Base-by-base conservation (phyloP, 75 land plant genomes). In the Sequoia sempervirens region DNA sequence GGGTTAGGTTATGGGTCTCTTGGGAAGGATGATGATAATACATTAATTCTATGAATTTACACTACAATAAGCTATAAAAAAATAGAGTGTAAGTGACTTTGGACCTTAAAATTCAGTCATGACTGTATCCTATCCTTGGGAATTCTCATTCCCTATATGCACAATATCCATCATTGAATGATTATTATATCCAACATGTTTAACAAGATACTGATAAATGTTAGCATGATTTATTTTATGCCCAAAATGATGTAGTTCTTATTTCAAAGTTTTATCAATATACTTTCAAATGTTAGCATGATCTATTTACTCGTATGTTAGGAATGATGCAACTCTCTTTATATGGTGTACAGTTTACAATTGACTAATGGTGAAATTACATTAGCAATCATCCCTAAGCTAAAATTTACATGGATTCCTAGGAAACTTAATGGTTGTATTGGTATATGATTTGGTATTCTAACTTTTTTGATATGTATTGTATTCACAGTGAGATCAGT, bases 401-500 rank as follows among this genome's bases (percentile, higher is more conserved):
- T 78, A 47, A n/a, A 78, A n/a, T 11, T 78, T n/a, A n/a, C 14
- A 45, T 78, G 50, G 47, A 3, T 43, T 41, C 3, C 46, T 45
- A 32, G 45, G 50, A 78, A n/a, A n/a, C 10, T 78, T 78, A 45
- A 78, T 78, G 28, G 30, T 11, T 13, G 11, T 41, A 41, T 43
- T 2, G 28, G 50, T n/a, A 10, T 81, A 53, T 81, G n/a, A 81
- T 50, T 81, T 34, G 54, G 32, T 81, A 54, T 81, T 32, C 68
- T 50, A 50, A 50, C 30, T 34, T 81, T 30, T 50, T 81, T 54
- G 17, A 34, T 81, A 20, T 11, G 17, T 79, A 43, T 56, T 37
- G 9, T 15, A 14, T 41, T 28, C 80, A 82, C 94, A 95, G 97
- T 90, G 70, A 85, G 91, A 82, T 82, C 98, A 79, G 90, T 96